Base-by-base conservation (phyloP, 2,329 filamentous ascomycete genomes). In the Stromatinia cepivora region DNA sequence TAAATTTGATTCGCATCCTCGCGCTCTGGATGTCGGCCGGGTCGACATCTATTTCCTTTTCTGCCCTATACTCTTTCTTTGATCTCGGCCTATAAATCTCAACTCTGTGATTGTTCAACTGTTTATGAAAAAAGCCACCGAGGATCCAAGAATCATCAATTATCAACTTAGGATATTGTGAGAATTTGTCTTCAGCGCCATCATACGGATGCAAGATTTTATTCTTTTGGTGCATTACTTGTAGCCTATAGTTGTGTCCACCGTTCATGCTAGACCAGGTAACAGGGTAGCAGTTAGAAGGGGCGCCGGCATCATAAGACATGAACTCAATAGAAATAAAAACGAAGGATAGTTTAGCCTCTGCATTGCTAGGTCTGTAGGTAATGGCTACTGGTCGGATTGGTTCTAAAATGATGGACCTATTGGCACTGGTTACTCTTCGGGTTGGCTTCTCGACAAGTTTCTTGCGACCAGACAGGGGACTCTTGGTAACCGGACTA, bases 1-100 rank as follows among this genome's bases (percentile, higher is more conserved):
- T 22, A 46, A 67, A 59, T 5, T 28, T 17, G 9, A 67, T 50
- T 25, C 65, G 50, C 22, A 67, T 46, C 65, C 65, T 58, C 13
- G 65, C 65, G n/a, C 65, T 67, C n/a, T 48, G 11, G 9, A 59
- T 46, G 0, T 39, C 2, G 20, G 20, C 42, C 9, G 28, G 20
- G 45, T 50, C 28, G 3, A 17, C 2, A 17, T 4, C 2, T 34
- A 25, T 8, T 13, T 39, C 42, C 9, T 17, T n/a, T 13, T 46
- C 20, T 5, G 22, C 42, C 5, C 11, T 25, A 17, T 50, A 36
- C 11, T 67, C 54, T 3, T 10, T 48, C 15, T 6, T 25, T 13
- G 15, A 59, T 67, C 65, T 50, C 13, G 39, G 28, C 10, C 42
- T 25, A 36, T 59, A 67, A n/a, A 67, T 59, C 28, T 67, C 65